Evolutionary conservation across 2,329 filamentous ascomycete genomes (phyloP), one percentile per base, ranked within the genome.

Genomic region (Podosphaera fusca): DNA sequence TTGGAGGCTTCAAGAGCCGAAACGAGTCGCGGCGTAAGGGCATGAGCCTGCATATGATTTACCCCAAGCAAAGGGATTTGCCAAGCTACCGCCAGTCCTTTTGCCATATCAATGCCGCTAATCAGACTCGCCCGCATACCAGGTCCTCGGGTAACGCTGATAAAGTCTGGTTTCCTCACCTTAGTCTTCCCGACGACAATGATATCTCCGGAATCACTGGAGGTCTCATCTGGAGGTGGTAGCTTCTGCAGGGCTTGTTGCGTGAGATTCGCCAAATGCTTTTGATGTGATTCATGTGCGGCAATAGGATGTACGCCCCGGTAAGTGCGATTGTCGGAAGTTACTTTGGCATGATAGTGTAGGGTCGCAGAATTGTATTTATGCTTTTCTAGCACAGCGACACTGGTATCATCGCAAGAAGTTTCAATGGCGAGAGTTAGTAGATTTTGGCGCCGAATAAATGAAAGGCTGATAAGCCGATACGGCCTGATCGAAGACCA

Each of bases 41-140:
- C 84, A 69, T 98, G 92, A 9, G 89, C 92, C 68, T 95, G 89
- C 92, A 98, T 96, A 69, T 98, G 92, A 68, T 98, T 85, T 0
- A 95, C 85, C 0, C 81, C 92, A 0, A 96, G 69, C 36, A 96
- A 72, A 2, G 90, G 89, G 42, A 88, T 76, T 61, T 81, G 76
- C 86, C 86, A 94, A 42, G 87, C 88, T 29, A 85, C 74, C 0
- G 89, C 81, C 29, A 96, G 75, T 0, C 88, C 92, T 69, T 96
- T 96, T 21, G 87, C 92, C 30, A 81, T 82, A 66, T 87, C 82
- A 9, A 96, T 69, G 0, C 92, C 92, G 14, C 83, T 80, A 29
- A 80, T 76, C 35, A 98, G 74, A 64, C 86, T 87, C 4, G 83
- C 76, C 35, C 78, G 73, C 85, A 95, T 95, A 29, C 92, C 92